Conservation (phyloP, 495 filamentous ascomycete species). For the Podospora didyma region DNA sequence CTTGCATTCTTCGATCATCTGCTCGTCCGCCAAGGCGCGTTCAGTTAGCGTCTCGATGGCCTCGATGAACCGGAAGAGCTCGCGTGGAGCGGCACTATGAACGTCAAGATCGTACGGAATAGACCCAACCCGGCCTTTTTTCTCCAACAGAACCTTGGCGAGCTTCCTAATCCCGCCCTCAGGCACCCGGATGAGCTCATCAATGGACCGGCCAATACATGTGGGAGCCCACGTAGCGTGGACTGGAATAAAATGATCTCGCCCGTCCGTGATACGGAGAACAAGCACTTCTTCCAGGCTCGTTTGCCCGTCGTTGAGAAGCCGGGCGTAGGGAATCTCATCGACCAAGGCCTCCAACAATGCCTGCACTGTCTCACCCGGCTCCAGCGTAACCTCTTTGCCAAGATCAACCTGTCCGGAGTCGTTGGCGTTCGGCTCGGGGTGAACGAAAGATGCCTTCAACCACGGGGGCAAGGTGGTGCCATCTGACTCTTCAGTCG, state of each 20-base stretch:
- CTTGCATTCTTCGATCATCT: conserved; percentile 67
- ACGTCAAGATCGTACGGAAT: conserved; percentile 43
- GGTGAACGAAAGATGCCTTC: conserved; percentile 54
- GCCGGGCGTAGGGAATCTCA: conserved; percentile 56
- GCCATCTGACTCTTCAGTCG: conserved; percentile 36
- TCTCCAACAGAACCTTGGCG: conserved; percentile 20
- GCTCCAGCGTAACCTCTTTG: conserved; percentile 60
- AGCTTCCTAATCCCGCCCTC: conserved; percentile 64
- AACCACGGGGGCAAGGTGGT: conserved; percentile 60
- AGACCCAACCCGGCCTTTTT: conserved; percentile 24
- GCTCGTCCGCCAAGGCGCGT: conserved; percentile 73
- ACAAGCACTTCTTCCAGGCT: conserved; percentile 83
- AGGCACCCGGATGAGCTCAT: conserved; percentile 79
- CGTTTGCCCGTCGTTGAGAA: conserved; percentile 63
- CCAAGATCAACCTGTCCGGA: conserved; percentile 35
- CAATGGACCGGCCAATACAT: conserved; percentile 76
- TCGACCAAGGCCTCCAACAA: conserved; percentile 61
- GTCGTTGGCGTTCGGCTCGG: conserved; percentile 32
- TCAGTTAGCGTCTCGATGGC: conserved; percentile 71
- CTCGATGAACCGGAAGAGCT: conserved; percentile 85
- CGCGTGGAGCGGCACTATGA: conserved; percentile 59
- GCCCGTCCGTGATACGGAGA: conserved; percentile 76
- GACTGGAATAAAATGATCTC: conserved; percentile 88
- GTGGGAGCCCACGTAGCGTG: conserved; percentile 74
- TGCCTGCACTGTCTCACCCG: conserved; percentile 75